Percentiles rank a stretch among this genome's conserved stretches.
These are phyloP conservation scores for Thermothelomyces thermophilus DNA, from an alignment of 2,329 filamentous ascomycete genomes.

Conservation along the genomic window DNA sequence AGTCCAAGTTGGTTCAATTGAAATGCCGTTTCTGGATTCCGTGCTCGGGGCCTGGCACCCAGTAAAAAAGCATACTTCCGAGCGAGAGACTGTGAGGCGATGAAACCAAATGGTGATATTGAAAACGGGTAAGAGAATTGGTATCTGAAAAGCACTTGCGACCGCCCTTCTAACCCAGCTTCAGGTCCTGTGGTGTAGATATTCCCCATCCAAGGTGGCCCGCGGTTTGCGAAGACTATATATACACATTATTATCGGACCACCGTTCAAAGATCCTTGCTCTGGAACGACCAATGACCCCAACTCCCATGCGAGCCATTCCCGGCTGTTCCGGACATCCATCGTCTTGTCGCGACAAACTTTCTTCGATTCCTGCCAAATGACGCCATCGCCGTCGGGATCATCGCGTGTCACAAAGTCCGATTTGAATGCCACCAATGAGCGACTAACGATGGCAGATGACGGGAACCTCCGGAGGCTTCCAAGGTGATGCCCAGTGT, in stretches of 20 bases:
- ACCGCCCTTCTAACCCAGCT: not conserved
- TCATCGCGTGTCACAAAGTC: not conserved
- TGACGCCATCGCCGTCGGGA: slow-evolving; percentile 1
- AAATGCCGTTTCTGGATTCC: no score
- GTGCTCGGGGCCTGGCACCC: no score
- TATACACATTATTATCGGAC: not conserved
- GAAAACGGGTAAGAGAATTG: slow-evolving; percentile 1
- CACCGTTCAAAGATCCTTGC: not conserved
- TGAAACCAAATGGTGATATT: no score
- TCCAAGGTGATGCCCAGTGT: no score
- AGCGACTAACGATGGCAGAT: not conserved
- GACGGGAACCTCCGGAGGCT: not conserved
- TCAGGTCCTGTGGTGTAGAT: not conserved
- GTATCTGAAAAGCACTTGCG: slow-evolving; percentile 6
- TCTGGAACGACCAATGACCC: not conserved
- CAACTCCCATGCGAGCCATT: not conserved
- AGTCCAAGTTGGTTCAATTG: no score
- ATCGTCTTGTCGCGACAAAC: not conserved
- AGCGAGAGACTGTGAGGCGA: no score
- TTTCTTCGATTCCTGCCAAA: not conserved
- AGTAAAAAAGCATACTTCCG: no score
- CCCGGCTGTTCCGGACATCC: slow-evolving; percentile 1
- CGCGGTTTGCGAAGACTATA: not conserved
- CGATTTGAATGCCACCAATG: not conserved
- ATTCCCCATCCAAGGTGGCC: not conserved